Base-by-base conservation (phyloP, 331 rosid species). In the Rosa hybrid region DNA sequence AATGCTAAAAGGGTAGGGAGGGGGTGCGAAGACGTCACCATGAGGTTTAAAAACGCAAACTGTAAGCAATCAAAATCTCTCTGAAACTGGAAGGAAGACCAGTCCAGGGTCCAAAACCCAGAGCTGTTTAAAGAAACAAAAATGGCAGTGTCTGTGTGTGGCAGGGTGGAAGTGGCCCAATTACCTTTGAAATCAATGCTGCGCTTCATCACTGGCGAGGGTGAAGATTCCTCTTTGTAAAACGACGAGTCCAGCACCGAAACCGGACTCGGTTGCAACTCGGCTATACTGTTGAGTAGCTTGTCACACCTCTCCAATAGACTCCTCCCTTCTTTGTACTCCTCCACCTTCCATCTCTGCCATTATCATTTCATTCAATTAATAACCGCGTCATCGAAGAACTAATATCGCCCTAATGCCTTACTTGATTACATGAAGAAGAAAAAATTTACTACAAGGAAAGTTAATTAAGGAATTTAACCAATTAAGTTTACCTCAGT, bases 211-310 rank as follows among this genome's bases (percentile, higher is more conserved):
- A 93, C 87, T 0, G 98, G 98, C 23, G 99, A 96, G 72, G 98
- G 98, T 48, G 96, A 90, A 67, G 90, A 96, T 60, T 93, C 99
- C 64, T 95, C 99, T 82, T 87, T 91, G 94, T 91, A 88, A 77
- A 93, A 91, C 16, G 97, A 90, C 46, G 98, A 81, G 91, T 96
- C 98, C 0, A 96, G 94, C 3, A 96, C 99, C 20, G 99, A 96
- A 72, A 93, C 94, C 0, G 99, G 99, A 87, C 99, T 96, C 83
- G 99, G 96, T 83, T 91, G 98, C 83, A 91, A 80, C 94, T 91
- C 99, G 54, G 86, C 96, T 80, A 95, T 91, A 80, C 94, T 93
- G 90, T 84, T 86, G 25, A 96, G 84, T 78, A 96, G 81, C 82
- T 88, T 96, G 74, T 90, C 97, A 50, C 99, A 93, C 81, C 99